Base-by-base conservation (phyloP, 306 rosid species). In the Prinsepia uniflora region DNA sequence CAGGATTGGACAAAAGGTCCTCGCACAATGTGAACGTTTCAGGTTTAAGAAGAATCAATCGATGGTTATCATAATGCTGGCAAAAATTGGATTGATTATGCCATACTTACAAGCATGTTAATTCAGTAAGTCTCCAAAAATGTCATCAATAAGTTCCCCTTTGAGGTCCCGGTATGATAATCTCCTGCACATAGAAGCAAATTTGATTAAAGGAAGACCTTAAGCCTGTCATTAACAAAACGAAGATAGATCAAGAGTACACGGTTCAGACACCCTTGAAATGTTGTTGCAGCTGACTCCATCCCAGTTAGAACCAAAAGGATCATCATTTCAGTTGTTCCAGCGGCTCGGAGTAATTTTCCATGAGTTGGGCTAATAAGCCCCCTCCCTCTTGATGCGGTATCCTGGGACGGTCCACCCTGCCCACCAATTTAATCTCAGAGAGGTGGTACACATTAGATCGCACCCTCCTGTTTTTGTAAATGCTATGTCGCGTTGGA, bases 301-400 rank as follows among this genome's bases (percentile, higher is more conserved):
- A 59, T 90, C 97, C 97, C 97, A 83, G 8, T 86, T 84, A 30
- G 75, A 69, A 78, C 87, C 92, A 77, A 90, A 88, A 0, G 96
- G 97, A 70, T 90, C 97, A 24, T 24, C 30, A 72, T 76, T 57
- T 63, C 87, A 86, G 39, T 72, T 73, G 73, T 80, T 86, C 96
- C 95, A 90, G 76, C 85, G 86, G 18, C 86, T 87, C 20, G 96
- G 96, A 53, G 88, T 77, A 64, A 81, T 86, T 79, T 86, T 15
- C 95, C 96, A 90, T 55, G n/a, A n/a, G n/a, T n/a, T n/a, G n/a
- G n/a, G n/a, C n/a, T n/a, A n/a, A n/a, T n/a, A n/a, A n/a, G n/a
- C n/a, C n/a, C n/a, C n/a, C n/a, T n/a, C n/a, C n/a, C n/a, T n/a
- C n/a, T n/a, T n/a, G n/a, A n/a, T n/a, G n/a, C n/a, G n/a, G n/a